Conservation (phyloP, 1,284 basidiomycete species). For the Ustilago loliicola region DNA sequence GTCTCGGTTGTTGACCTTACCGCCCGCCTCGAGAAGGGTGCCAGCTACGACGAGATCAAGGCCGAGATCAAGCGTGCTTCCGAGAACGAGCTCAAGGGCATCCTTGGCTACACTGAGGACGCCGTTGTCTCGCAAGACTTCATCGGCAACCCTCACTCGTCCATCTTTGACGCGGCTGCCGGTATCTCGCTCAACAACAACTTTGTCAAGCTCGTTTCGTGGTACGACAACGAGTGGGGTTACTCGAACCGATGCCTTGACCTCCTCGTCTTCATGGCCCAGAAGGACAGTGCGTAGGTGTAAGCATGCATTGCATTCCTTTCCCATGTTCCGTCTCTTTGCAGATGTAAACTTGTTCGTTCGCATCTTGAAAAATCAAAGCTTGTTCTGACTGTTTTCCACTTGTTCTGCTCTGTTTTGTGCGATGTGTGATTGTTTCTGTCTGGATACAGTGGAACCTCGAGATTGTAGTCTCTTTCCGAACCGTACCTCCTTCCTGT, state of each 20-base stretch:
- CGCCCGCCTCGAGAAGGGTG: conserved; percentile 86
- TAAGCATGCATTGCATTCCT: conserved; percentile 20
- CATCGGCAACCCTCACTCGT: conserved; percentile 78
- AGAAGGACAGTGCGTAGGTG: conserved; percentile 72
- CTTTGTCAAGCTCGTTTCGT: conserved; percentile 95
- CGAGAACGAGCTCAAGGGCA: conserved; percentile 79
- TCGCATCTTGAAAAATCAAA: background rate
- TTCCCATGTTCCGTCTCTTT: conserved; percentile 1
- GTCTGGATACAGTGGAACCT: conserved; percentile 12
- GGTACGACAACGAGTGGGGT: conserved; percentile 89
- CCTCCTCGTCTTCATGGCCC: conserved; percentile 85
- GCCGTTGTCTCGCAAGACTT: conserved; percentile 81
- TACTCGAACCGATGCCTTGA: conserved; percentile 96
- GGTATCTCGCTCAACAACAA: conserved; percentile 92
- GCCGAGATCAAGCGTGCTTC: conserved; percentile 85
- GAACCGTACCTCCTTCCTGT: background rate
- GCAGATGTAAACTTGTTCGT: background rate
- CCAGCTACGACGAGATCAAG: conserved; percentile 92
- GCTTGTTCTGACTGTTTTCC: conserved; percentile 9
- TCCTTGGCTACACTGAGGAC: conserved; percentile 96
- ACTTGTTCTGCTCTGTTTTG: background rate
- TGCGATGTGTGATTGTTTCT: background rate
- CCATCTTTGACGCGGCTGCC: conserved; percentile 82
- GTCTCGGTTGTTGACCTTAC: conserved; percentile 99
- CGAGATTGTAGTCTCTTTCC: conserved; percentile 10